phyloP scores from a whole-genome alignment of 140 eudicot species.

The Ambrosia hybrid region DNA sequence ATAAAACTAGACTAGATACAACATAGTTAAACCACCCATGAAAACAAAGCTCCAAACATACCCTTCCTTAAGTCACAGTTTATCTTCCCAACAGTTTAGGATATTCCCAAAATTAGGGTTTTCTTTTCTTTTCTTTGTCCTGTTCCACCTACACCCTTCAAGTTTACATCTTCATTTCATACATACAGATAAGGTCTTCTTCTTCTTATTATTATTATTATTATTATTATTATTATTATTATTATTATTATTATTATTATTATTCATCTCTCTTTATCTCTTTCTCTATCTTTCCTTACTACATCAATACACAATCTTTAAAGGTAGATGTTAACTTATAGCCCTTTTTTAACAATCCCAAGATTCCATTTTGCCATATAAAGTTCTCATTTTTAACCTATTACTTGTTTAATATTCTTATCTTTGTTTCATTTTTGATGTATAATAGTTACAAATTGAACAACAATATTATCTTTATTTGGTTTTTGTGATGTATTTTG shows the following conservation, averaged over 20 bases:
- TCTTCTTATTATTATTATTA: too few relatives aligned
- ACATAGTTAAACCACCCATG: neutral
- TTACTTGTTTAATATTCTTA: slow-evolving; percentile 10
- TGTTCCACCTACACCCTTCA: slow-evolving; percentile 10
- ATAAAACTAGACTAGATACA: slow-evolving; percentile 11
- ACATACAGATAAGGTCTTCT: slow-evolving; percentile 25
- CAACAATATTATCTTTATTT: neutral
- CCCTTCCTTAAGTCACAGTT: neutral
- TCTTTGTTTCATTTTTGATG: neutral
- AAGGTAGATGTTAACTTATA: slow-evolving; percentile 16
- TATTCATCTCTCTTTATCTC: neutral
- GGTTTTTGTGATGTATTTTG: too few relatives aligned
- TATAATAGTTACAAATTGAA: too few relatives aligned
- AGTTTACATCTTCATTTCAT: slow-evolving; percentile 20
- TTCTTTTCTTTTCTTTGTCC: slow-evolving; percentile 6
- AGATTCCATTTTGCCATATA: slow-evolving; percentile 19
- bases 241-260: too few relatives aligned
- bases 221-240: too few relatives aligned
- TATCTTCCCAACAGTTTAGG: neutral
- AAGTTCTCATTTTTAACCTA: slow-evolving; percentile 10
- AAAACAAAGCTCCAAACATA: neutral
- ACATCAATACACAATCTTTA: neutral
- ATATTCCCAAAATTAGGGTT: slow-evolving; percentile 30
- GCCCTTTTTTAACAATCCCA: neutral
- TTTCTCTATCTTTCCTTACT: neutral